These are phyloP conservation scores for Syzygium syzygioides DNA, from an alignment of 441 rosid species.

Conservation along the genomic window DNA sequence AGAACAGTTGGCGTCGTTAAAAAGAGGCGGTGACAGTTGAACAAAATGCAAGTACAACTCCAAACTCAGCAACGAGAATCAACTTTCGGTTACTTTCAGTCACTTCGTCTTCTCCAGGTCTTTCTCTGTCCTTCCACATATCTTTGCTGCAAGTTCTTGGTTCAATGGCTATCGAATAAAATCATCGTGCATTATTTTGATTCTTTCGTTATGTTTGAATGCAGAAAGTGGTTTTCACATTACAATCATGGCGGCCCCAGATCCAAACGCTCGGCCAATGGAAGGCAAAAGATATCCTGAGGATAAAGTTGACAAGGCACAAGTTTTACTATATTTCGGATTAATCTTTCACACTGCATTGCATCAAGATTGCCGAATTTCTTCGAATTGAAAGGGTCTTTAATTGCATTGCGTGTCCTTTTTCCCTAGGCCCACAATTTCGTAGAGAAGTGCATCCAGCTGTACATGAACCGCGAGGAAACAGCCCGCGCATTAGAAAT, in stretches of 20 bases:
- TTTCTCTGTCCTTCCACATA: background rate
- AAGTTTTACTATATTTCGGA: background rate
- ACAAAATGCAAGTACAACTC: background rate
- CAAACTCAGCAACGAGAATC: background rate
- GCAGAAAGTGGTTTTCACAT: background rate
- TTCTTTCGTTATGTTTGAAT: background rate
- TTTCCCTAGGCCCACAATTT: conserved; percentile 1
- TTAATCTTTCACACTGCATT: background rate
- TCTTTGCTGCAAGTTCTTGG: background rate
- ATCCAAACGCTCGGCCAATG: background rate
- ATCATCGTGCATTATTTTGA: background rate
- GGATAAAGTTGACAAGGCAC: background rate
- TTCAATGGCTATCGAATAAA: background rate
- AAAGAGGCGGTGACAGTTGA: background rate
- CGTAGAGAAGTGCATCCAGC: conserved; percentile 3
- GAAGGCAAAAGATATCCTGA: background rate
- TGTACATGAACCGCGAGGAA: background rate
- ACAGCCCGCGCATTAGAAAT: background rate
- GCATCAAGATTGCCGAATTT: background rate
- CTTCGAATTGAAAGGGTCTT: background rate
- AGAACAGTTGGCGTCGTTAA: background rate
- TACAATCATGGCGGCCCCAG: background rate
- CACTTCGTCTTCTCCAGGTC: background rate
- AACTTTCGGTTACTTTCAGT: background rate
- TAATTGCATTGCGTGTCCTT: background rate